Conservation (phyloP, 176 grass and related monocot species). For the Carex myosuroides region DNA sequence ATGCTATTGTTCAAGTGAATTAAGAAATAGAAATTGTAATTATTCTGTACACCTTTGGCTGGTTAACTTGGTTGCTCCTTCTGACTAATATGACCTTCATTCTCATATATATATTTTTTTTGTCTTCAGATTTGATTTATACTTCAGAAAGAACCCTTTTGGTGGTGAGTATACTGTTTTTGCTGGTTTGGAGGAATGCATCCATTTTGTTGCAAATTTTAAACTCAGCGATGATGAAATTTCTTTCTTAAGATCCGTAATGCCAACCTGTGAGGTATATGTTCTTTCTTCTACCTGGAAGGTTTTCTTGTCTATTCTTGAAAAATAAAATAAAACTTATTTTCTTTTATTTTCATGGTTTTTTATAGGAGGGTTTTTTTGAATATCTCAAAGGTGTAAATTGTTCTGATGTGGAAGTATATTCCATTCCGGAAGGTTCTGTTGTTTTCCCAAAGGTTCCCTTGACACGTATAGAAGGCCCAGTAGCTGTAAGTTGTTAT, state of each 20-base stretch:
- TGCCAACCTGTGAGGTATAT: conserved; percentile 85
- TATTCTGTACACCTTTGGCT: conserved; percentile 10
- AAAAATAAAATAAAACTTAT: not conserved
- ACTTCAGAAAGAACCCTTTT: conserved; percentile 98
- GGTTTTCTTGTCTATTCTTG: not conserved
- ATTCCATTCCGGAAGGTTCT: conserved; percentile 89
- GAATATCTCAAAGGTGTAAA: conserved; percentile 69
- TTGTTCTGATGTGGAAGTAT: conserved; percentile 92
- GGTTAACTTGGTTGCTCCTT: conserved; percentile 3
- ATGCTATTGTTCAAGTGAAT: not conserved
- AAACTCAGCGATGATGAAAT: conserved; percentile 71
- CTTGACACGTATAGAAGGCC: conserved; percentile 85
- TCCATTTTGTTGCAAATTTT: conserved; percentile 90
- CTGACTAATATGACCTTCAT: not conserved
- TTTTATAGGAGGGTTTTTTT: conserved; percentile 79
- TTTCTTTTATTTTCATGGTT: conserved; percentile 15
- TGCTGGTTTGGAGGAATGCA: conserved; percentile 97
- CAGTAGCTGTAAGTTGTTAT: conserved; percentile 79
- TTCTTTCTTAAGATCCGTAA: conserved; percentile 64
- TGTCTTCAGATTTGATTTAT: conserved; percentile 82
- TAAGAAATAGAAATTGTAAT: not conserved
- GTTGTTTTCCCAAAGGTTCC: conserved; percentile 97
- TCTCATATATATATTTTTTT: conserved; percentile 25
- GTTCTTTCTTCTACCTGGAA: not conserved
- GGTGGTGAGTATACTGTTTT: conserved; percentile 94